phyloP scores from a whole-genome alignment of 2,329 filamentous ascomycete species.

The Ophiostoma tasmaniense region DNA sequence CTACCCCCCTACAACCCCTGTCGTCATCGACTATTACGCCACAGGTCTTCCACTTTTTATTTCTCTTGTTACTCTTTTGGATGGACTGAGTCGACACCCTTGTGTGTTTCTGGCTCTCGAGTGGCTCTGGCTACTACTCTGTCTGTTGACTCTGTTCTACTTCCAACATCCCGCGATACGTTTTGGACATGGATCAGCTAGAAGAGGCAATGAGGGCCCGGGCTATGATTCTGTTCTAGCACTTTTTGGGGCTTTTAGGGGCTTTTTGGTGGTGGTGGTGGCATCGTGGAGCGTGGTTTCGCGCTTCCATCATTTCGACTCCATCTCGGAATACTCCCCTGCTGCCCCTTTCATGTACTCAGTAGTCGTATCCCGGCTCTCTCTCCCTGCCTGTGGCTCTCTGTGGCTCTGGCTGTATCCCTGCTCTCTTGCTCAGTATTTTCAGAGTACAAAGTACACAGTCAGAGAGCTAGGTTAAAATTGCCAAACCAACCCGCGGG shows the following conservation, averaged over 20 bases:
- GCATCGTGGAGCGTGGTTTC: background rate
- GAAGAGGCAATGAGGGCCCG: background rate
- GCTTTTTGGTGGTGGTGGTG: background rate
- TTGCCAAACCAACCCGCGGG: slow-evolving; percentile 1
- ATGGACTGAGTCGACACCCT: no score
- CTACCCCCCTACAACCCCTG: background rate
- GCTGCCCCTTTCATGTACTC: background rate
- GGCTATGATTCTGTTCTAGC: background rate
- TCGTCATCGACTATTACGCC: slow-evolving; percentile 3
- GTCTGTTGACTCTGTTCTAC: background rate
- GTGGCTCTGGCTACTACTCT: no score
- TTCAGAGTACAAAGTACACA: background rate
- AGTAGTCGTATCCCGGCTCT: background rate
- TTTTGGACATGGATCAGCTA: background rate
- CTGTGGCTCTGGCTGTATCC: background rate
- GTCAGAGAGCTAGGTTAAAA: background rate
- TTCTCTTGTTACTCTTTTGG: background rate
- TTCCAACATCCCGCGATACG: slow-evolving; percentile 3
- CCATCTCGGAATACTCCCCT: background rate
- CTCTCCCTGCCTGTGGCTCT: background rate
- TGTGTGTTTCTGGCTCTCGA: no score
- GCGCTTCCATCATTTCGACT: background rate
- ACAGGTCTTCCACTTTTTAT: background rate
- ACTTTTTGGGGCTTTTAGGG: background rate
- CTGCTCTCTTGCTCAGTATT: background rate